Evolutionary conservation across 371 early-diverging fungal genomes (phyloP), one percentile per base, ranked within the genome.

Genomic region (Apophysomyces ossiformis): DNA sequence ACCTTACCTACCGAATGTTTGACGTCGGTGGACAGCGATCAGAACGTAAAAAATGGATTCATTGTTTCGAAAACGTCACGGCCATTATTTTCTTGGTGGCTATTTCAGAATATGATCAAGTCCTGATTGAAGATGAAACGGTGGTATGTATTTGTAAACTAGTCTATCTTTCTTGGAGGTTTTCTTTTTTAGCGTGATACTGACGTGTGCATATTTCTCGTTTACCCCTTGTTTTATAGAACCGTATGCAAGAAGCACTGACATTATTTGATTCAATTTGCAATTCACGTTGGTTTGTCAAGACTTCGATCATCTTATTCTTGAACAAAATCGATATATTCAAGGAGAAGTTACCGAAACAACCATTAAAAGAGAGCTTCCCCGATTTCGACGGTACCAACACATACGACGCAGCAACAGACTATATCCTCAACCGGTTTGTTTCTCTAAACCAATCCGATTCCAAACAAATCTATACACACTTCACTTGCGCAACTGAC

Each of bases 311-410:
- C 64, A 96, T 98, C 69, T 81, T 98, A 65, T 98, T 98, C 85
- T 79, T 98, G 67, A 98, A 98, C 90, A 98, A 98, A 84, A 95
- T 95, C 66, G 99, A 98, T 85, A 85, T 96, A 26, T 95, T 98
- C 87, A 89, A 88, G 67, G 90, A 92, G 65, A 98, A 98, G 78
- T 73, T 98, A 56, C 86, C 87, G 18, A 81, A 84, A 44, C 91
- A 92, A 7, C 94, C 96, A 2, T 77, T 98, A 16, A 32, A 36
- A 37, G 72, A 72, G 44, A 64, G 64, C 77, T 96, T 95, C 83
- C 90, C 96, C 5, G 95, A 95, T 66, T 95, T 89, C 73, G 63
- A 65, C n/a, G 69, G 67, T 21, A 60, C 68, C 18, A 66, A 72
- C 50, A 67, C 69, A 12, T 71, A 72, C 57, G 70, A 69, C 21